phyloP scores from a whole-genome alignment of 805 yeast species.

The Grigorovia yakushimaensis region DNA sequence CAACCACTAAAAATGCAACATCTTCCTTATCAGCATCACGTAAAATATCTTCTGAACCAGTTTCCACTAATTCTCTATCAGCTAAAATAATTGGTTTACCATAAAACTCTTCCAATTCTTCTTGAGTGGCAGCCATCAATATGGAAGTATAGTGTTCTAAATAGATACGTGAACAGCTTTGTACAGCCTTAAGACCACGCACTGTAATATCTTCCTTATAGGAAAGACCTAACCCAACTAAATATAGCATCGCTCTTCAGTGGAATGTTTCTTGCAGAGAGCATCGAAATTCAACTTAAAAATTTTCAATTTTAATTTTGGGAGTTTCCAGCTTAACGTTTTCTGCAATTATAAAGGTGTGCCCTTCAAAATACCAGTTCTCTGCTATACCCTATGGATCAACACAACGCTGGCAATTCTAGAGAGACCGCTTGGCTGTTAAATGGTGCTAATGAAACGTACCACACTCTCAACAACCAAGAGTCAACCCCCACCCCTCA shows the following conservation, averaged over 20 bases:
- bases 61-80: slow-evolving; percentile 89
- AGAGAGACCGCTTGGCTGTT: too few species aligned
- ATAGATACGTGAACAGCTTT: slow-evolving; percentile 79
- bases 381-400: too few species aligned
- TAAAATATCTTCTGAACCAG: slow-evolving; percentile 75
- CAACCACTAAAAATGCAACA: slow-evolving; percentile 90
- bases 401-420: too few species aligned
- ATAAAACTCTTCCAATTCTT: slow-evolving; percentile 68
- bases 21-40: slow-evolving; percentile 71
- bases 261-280: not conserved
- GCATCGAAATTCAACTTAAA: not conserved
- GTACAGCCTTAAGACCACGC: slow-evolving; percentile 81
- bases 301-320: too few species aligned
- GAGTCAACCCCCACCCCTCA: too few species aligned
- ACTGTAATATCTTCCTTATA: slow-evolving; percentile 87
- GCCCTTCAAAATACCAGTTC: too few species aligned
- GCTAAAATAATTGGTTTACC: slow-evolving; percentile 82
- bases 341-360: too few species aligned
- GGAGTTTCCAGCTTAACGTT: too few species aligned
- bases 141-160: slow-evolving; percentile 93
- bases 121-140: slow-evolving; percentile 81
- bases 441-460: too few species aligned
- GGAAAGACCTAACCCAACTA: slow-evolving; percentile 86
- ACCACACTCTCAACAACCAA: too few species aligned
- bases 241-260: slow-evolving; percentile 59